Conservation (phyloP, 805 yeast species). For the Barnettozyma sucrosica region DNA sequence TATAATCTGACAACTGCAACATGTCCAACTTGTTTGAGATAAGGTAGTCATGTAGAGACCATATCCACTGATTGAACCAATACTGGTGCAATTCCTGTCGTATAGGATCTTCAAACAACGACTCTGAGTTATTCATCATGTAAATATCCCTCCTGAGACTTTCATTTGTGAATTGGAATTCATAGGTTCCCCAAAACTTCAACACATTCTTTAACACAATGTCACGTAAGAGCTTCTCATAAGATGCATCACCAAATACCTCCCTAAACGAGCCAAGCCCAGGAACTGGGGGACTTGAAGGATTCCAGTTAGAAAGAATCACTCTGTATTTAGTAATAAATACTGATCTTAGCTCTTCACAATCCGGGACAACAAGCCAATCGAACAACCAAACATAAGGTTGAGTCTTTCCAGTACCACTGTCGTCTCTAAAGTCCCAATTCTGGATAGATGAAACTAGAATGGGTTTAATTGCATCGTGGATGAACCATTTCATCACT, state of each 20-base stretch:
- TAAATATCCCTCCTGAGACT: conserved; percentile 9
- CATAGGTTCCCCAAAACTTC: neutral
- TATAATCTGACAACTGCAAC: neutral
- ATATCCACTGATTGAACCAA: conserved; percentile 28
- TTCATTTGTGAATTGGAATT: conserved; percentile 9
- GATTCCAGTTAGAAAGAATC: conserved; percentile 19
- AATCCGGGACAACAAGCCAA: conserved; percentile 30
- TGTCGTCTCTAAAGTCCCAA: conserved; percentile 28
- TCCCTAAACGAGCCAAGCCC: conserved; percentile 30
- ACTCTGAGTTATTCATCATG: conserved; percentile 15
- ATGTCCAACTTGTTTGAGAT: neutral
- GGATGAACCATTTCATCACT: conserved; percentile 26
- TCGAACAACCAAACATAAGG: conserved; percentile 33
- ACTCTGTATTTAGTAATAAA: conserved; percentile 22
- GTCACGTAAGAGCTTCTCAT: conserved; percentile 16
- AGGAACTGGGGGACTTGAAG: conserved; percentile 6
- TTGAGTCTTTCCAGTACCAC: conserved; percentile 4
- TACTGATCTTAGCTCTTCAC: conserved; percentile 16
- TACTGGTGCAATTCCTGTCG: conserved; percentile 10
- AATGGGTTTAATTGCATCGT: conserved; percentile 33
- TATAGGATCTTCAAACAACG: conserved; percentile 25
- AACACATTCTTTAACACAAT: neutral
- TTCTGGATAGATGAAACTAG: conserved; percentile 28
- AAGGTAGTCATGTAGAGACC: conserved; percentile 15
- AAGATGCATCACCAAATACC: conserved; percentile 25